Percentiles rank a stretch among this genome's conserved stretches.
phyloP scores from a whole-genome alignment of 768 basidiomycete genomes.

The Auricularia auricula-judae region DNA sequence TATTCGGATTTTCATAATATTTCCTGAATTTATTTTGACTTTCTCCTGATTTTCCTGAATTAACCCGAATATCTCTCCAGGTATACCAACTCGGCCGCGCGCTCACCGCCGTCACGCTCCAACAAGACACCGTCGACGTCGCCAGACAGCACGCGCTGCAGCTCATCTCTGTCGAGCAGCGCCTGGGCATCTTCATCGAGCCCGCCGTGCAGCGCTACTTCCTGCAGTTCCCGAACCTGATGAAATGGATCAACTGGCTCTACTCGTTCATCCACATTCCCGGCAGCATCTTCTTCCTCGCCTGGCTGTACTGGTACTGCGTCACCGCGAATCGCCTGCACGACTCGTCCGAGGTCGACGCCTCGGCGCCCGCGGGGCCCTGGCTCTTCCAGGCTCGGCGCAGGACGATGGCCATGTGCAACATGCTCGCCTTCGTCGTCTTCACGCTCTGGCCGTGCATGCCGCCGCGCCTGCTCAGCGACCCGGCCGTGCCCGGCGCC shows the following conservation, averaged over 20 bases:
- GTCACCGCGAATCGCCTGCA: background rate
- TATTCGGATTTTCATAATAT: too few species aligned
- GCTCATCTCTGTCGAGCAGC: background rate
- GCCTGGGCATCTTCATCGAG: background rate
- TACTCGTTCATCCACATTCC: slow-evolving; percentile 2
- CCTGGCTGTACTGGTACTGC: background rate
- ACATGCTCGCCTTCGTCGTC: background rate
- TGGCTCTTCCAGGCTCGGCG: background rate
- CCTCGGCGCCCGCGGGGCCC: background rate
- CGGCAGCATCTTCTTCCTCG: slow-evolving; percentile 1
- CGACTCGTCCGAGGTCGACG: background rate
- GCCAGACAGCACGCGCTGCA: background rate
- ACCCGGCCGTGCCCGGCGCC: background rate
- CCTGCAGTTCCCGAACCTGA: background rate
- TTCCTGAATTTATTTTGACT: too few species aligned
- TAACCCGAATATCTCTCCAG: background rate
- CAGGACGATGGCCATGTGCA: background rate
- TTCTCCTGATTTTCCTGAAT: too few species aligned
- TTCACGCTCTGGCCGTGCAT: background rate
- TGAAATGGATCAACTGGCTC: slow-evolving; percentile 1
- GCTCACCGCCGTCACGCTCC: background rate
- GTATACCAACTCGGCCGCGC: background rate
- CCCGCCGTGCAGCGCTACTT: background rate
- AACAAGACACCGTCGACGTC: slow-evolving; percentile 1
- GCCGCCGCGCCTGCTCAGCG: slow-evolving; percentile 1